phyloP scores from a whole-genome alignment of 176 grass and related monocot genomes.

The Raddia guianensis region DNA sequence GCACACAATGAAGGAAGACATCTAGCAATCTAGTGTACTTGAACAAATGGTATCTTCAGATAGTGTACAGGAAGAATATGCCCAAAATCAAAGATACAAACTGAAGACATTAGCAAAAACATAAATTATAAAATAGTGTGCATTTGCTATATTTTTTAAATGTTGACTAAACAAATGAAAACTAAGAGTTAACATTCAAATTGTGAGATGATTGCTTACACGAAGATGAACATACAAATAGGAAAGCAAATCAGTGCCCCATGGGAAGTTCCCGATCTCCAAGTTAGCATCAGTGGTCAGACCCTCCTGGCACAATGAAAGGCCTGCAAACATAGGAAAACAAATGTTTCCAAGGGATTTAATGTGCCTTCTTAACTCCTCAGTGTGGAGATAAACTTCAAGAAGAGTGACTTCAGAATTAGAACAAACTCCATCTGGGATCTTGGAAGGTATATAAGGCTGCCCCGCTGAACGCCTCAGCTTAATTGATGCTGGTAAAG shows the following conservation, averaged over 20 bases:
- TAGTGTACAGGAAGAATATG: not conserved
- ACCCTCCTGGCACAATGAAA: constrained; percentile 74
- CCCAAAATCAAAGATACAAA: constrained; percentile 28
- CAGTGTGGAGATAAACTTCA: constrained; percentile 91
- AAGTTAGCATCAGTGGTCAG: constrained; percentile 71
- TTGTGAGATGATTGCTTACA: constrained; percentile 73
- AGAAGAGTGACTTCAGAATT: constrained; percentile 73
- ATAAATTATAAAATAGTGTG: constrained; percentile 14
- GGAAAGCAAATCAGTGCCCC: constrained; percentile 86
- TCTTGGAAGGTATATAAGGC: constrained; percentile 28
- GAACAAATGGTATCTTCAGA: not conserved
- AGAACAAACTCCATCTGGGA: constrained; percentile 39
- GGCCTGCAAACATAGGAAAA: constrained; percentile 76
- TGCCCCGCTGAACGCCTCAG: constrained; percentile 54
- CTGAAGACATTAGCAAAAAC: constrained; percentile 30
- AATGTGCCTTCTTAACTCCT: constrained; percentile 84
- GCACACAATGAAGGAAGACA: not conserved
- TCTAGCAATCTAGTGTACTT: not conserved
- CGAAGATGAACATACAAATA: constrained; percentile 93
- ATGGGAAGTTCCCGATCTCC: constrained; percentile 84
- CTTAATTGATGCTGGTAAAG: constrained; percentile 70
- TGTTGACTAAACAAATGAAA: constrained; percentile 29
- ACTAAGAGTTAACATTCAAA: constrained; percentile 11
- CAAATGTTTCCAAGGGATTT: constrained; percentile 92
- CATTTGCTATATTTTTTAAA: constrained; percentile 22